These are phyloP conservation scores for Heterobasidion occidentale DNA, from an alignment of 1,284 basidiomycete species.

Conservation along the genomic window DNA sequence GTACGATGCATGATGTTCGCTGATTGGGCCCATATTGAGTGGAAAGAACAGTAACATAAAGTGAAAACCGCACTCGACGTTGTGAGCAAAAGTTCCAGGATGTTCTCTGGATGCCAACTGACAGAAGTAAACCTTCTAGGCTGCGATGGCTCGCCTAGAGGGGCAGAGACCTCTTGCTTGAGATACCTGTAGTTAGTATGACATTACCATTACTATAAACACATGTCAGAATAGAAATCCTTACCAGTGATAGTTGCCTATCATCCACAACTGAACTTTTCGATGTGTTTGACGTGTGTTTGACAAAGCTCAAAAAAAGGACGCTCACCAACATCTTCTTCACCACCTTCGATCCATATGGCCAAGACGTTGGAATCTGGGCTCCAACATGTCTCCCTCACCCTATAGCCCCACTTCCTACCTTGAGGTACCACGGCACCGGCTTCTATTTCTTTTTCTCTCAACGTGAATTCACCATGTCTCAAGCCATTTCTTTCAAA, in stretches of 20 bases:
- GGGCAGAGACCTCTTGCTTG: constrained; percentile 76
- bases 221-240: constrained; percentile 2
- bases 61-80: constrained; percentile 46
- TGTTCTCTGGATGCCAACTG: constrained; percentile 83
- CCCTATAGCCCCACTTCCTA: constrained; percentile 52
- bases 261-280: constrained; percentile 88
- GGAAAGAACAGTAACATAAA: not conserved
- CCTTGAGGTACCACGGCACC: constrained; percentile 18
- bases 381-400: constrained; percentile 83
- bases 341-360: constrained; percentile 73
- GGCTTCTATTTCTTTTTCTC: constrained; percentile 33
- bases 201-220: not conserved
- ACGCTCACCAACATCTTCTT: constrained; percentile 59
- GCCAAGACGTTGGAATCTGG: constrained; percentile 82
- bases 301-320: not conserved
- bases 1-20: constrained; percentile 53
- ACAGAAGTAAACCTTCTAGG: constrained; percentile 58
- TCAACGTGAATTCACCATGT: constrained; percentile 83
- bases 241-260: constrained; percentile 92
- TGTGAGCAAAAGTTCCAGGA: constrained; percentile 63
- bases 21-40: constrained; percentile 16
- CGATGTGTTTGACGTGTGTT: not conserved
- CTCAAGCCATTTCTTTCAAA: constrained; percentile 93
- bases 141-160: constrained; percentile 11
- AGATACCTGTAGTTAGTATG: constrained; percentile 56